These are phyloP conservation scores for Tritrichomonas musculus DNA, from an alignment of 208 protist genomes.

Conservation along the genomic window DNA sequence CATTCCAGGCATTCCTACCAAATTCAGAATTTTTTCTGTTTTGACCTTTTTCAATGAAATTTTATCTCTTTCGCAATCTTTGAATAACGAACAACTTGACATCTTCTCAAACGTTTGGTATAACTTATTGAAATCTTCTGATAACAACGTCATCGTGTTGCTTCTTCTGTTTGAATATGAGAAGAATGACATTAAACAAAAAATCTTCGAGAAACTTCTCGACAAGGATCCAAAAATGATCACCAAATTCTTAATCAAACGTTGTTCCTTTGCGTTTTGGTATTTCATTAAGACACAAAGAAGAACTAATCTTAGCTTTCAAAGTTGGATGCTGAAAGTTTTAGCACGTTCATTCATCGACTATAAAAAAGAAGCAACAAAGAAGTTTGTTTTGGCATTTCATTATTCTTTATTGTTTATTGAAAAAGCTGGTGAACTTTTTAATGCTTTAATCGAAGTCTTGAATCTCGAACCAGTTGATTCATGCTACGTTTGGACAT, in stretches of 20 bases:
- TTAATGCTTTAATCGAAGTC: background rate
- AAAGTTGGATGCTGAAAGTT: background rate
- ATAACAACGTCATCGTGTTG: background rate
- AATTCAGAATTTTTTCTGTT: background rate
- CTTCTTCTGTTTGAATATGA: background rate
- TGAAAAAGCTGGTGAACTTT: background rate
- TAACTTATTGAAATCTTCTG: background rate
- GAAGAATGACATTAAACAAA: background rate
- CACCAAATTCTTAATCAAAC: background rate
- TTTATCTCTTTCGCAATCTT: background rate
- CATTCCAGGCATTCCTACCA: background rate
- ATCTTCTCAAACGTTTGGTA: background rate
- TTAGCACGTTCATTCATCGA: background rate
- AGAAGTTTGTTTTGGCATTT: background rate
- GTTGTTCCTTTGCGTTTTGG: background rate
- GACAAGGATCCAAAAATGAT: background rate
- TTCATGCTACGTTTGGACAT: too few relatives aligned
- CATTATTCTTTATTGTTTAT: slow-evolving; percentile 17
- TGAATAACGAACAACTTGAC: background rate
- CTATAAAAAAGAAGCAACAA: background rate
- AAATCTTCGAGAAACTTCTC: background rate
- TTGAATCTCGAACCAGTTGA: background rate
- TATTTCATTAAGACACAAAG: background rate
- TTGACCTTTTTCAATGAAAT: background rate
- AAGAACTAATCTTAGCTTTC: background rate